phyloP scores from a whole-genome alignment of 768 basidiomycete species.

The Trichaptum fuscoviolaceum region DNA sequence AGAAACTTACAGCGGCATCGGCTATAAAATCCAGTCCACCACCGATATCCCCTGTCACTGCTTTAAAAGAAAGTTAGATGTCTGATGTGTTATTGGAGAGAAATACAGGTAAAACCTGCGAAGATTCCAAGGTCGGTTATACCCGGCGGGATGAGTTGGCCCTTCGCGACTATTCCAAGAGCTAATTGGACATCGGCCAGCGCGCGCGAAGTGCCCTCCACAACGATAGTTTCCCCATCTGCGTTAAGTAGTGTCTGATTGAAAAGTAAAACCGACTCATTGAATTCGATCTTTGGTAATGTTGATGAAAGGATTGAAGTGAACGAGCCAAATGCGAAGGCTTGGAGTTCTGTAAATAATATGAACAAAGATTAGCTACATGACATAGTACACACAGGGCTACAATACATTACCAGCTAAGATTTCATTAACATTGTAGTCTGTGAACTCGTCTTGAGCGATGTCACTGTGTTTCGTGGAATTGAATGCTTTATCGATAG shows the following conservation, averaged over 20 bases:
- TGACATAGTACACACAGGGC: too few species aligned
- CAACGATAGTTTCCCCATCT: background rate
- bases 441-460: background rate
- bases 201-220: background rate
- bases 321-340: background rate
- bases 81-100: background rate
- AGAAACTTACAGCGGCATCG: background rate
- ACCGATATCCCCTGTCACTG: background rate
- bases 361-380: background rate
- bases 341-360: background rate
- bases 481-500: background rate
- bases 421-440: background rate
- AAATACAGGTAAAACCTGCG: conserved; percentile 21
- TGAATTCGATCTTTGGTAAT: background rate
- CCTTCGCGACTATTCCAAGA: conserved; percentile 36
- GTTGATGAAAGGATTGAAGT: background rate
- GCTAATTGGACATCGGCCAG: background rate
- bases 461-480: background rate
- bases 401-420: background rate
- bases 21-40: background rate
- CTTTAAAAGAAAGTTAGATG: background rate
- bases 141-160: conserved; percentile 41
- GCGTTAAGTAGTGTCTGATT: background rate
- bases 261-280: background rate
- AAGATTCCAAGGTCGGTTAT: conserved; percentile 31